Evolutionary conservation across 805 yeast genomes (phyloP).

Genomic region (Monosporozyma aerobia): DNA sequence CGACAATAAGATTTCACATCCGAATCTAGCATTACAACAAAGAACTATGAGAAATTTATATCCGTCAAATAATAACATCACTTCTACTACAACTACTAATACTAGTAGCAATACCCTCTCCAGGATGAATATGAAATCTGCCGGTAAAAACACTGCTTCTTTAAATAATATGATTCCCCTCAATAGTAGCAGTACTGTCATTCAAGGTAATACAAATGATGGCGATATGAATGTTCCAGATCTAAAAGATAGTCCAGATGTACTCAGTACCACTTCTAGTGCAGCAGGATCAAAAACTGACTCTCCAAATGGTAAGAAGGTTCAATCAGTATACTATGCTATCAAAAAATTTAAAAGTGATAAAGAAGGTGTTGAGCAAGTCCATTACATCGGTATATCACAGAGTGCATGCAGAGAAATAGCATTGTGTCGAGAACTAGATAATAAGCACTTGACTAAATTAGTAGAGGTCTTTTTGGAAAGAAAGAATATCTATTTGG

Average conservation of each 20-base stretch:
- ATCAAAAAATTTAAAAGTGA: slow-evolving; percentile 95
- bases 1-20: background rate
- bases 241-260: background rate
- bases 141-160: background rate
- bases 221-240: background rate
- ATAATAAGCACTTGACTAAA: slow-evolving; percentile 69
- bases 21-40: background rate
- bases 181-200: background rate
- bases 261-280: background rate
- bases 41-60: background rate
- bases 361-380: slow-evolving; percentile 71
- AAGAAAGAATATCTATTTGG: slow-evolving; percentile 85
- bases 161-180: background rate
- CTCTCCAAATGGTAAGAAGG: background rate
- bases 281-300: background rate
- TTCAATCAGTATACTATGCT: slow-evolving; percentile 43
- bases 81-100: background rate
- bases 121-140: background rate
- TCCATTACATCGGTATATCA: slow-evolving; percentile 88
- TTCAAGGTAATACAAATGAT: background rate
- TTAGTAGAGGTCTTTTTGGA: slow-evolving; percentile 79
- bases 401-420: slow-evolving; percentile 95
- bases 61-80: background rate
- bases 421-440: slow-evolving; percentile 84
- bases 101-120: background rate